Evolutionary conservation across 768 basidiomycete species (phyloP).

Genomic region (Kwoniella shandongensis): DNA sequence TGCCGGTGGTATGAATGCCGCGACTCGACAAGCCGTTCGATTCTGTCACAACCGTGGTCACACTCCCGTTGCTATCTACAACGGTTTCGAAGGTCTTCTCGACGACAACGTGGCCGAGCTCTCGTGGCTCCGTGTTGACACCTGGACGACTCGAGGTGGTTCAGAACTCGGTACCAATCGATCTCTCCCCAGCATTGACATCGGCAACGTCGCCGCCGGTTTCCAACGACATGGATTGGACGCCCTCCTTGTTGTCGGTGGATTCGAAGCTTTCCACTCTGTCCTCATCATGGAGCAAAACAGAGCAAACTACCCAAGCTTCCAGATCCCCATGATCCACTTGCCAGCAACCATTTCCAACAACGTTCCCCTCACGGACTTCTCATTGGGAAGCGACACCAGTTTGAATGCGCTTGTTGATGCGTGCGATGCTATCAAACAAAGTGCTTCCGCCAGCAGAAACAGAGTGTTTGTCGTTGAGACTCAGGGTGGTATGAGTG

Average conservation of each 20-base stretch:
- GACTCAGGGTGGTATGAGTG: conserved; percentile 95
- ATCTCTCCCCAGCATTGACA: conserved; percentile 75
- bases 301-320: conserved; percentile 77
- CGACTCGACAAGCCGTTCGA: conserved; percentile 87
- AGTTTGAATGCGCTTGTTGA: conserved; percentile 94
- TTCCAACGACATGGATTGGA: conserved; percentile 83
- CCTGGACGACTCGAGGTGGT: conserved; percentile 93
- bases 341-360: conserved; percentile 96
- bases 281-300: conserved; percentile 75
- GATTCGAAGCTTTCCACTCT: conserved; percentile 89
- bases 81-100: conserved; percentile 91
- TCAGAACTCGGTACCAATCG: conserved; percentile 98
- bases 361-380: conserved; percentile 96
- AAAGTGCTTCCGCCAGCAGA: conserved; percentile 92
- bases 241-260: conserved; percentile 83
- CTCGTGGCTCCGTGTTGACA: conserved; percentile 94
- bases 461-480: conserved; percentile 97
- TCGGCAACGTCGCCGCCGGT: conserved; percentile 83
- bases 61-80: conserved; percentile 85
- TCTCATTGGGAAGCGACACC: conserved; percentile 94
- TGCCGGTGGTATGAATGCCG: conserved; percentile 98
- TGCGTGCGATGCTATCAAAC: conserved; percentile 97
- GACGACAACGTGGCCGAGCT: conserved; percentile 83
- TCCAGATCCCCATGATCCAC: conserved; percentile 94
- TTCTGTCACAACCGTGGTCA: conserved; percentile 93